phyloP scores from a whole-genome alignment of 1,284 basidiomycete genomes.

The Naganishia cerealis region DNA sequence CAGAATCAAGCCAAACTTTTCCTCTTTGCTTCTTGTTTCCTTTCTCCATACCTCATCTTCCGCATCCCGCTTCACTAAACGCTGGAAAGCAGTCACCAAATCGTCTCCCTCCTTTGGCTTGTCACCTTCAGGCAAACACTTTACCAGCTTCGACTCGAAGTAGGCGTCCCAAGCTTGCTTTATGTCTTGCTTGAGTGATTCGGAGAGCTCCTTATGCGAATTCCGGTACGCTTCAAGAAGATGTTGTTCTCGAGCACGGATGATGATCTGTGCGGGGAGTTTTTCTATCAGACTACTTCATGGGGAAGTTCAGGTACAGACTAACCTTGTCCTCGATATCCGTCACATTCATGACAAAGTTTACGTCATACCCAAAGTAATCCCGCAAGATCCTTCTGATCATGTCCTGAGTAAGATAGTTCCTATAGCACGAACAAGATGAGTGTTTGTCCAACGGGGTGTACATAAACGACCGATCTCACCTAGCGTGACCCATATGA shows the following conservation, averaged over 20 bases:
- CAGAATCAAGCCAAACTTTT: slow-evolving; percentile 88
- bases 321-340: slow-evolving; percentile 98
- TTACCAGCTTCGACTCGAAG: slow-evolving; percentile 64
- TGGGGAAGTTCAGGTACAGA: slow-evolving; percentile 34
- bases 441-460: slow-evolving; percentile 28
- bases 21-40: slow-evolving; percentile 71
- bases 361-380: slow-evolving; percentile 95
- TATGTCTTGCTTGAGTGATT: slow-evolving; percentile 42
- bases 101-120: slow-evolving; percentile 57
- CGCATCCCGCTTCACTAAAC: slow-evolving; percentile 58
- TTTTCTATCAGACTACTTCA: background rate
- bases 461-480: slow-evolving; percentile 39
- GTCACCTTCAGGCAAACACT: slow-evolving; percentile 63
- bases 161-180: slow-evolving; percentile 57
- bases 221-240: slow-evolving; percentile 66
- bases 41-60: slow-evolving; percentile 63
- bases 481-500: slow-evolving; percentile 99
- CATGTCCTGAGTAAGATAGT: slow-evolving; percentile 97
- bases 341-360: slow-evolving; percentile 99
- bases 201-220: slow-evolving; percentile 45
- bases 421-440: slow-evolving; percentile 59
- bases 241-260: slow-evolving; percentile 80
- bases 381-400: slow-evolving; percentile 88
- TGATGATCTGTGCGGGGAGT: slow-evolving; percentile 68
- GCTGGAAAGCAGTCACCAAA: slow-evolving; percentile 59